phyloP scores from a whole-genome alignment of 176 grass and related monocot genomes.

The barley (Hordeum vulgare) region DNA sequence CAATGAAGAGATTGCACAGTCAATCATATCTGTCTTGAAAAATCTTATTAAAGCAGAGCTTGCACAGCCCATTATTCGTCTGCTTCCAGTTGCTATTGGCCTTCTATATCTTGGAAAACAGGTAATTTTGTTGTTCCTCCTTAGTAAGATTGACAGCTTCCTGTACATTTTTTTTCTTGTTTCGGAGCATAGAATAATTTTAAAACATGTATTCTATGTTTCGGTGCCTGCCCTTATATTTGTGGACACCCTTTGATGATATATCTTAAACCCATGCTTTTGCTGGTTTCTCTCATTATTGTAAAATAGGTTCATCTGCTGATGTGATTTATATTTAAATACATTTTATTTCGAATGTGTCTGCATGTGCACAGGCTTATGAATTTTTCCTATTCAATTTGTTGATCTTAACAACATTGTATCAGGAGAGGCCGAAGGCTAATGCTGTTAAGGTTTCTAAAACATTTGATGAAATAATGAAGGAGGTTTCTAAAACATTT shows the following conservation, averaged over 20 bases:
- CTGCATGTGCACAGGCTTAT: neutral
- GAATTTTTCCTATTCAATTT: neutral
- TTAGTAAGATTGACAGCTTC: neutral
- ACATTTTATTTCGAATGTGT: neutral
- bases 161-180: neutral
- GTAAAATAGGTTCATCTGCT: too few relatives aligned
- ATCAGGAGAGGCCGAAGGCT: conserved; percentile 75
- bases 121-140: conserved; percentile 30
- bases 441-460: conserved; percentile 35
- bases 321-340: neutral
- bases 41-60: conserved; percentile 74
- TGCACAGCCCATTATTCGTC: conserved; percentile 66
- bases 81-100: conserved; percentile 83
- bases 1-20: conserved; percentile 95
- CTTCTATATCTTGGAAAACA: conserved; percentile 98
- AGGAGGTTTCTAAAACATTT: conserved; percentile 87
- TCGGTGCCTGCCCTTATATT: neutral
- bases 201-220: neutral
- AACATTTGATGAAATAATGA: conserved; percentile 67
- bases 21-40: conserved; percentile 86
- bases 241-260: neutral
- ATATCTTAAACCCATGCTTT: neutral
- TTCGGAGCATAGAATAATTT: neutral
- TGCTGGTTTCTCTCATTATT: neutral
- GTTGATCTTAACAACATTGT: conserved; percentile 3